These are phyloP conservation scores for Rhexocercosporidium sp. DNA, from an alignment of 2,329 filamentous ascomycete species.

Conservation along the genomic window DNA sequence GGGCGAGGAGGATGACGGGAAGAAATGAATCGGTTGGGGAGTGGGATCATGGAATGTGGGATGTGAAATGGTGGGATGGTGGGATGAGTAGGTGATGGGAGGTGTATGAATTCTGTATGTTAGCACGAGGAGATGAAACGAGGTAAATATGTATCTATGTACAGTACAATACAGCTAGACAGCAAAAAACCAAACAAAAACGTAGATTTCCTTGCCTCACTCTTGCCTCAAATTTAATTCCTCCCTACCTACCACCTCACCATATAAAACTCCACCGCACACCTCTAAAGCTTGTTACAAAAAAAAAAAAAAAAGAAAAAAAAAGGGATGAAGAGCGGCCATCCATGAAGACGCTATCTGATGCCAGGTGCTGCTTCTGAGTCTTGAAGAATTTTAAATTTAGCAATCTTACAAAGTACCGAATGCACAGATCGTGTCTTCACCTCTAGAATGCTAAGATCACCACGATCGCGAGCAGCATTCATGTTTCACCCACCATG, in stretches of 20 bases:
- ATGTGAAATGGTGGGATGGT: neutral
- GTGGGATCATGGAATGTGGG: neutral
- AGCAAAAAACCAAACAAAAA: neutral
- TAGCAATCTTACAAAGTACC: too few relatives aligned
- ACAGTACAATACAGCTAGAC: neutral
- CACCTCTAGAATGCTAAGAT: too few relatives aligned
- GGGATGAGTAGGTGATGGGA: neutral
- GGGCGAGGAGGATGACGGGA: neutral
- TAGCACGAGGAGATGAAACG: slow-evolving; percentile 3
- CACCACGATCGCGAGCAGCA: too few relatives aligned
- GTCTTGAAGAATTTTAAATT: too few relatives aligned
- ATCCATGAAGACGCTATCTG: too few relatives aligned
- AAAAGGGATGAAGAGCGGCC: too few relatives aligned
- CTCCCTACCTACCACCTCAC: neutral
- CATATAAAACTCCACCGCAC: too few relatives aligned
- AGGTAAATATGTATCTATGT: slow-evolving; percentile 1
- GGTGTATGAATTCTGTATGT: slow-evolving; percentile 2
- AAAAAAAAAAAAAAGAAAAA: too few relatives aligned
- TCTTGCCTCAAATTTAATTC: neutral
- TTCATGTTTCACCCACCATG: too few relatives aligned
- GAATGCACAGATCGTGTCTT: too few relatives aligned
- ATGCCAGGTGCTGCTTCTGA: too few relatives aligned
- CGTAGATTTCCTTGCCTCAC: neutral
- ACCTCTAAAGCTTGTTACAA: too few relatives aligned
- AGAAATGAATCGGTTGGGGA: neutral